Evolutionary conservation across 2,329 filamentous ascomycete species (phyloP).

Genomic region (Epichloe sp.): DNA sequence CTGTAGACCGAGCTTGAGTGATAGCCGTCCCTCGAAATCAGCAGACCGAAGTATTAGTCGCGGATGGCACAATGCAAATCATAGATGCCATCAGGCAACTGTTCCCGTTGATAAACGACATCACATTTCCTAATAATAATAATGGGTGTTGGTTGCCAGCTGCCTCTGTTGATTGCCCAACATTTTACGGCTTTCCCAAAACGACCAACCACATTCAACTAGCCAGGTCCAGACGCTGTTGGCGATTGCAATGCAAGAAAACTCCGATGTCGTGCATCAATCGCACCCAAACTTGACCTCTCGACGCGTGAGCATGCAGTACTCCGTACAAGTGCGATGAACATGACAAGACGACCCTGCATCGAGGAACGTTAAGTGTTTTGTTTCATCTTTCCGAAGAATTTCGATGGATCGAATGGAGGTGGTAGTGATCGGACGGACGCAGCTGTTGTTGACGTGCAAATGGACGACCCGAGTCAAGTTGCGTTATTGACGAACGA

Average conservation of each 20-base stretch:
- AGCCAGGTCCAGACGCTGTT: background rate
- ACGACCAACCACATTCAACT: background rate
- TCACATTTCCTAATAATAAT: background rate
- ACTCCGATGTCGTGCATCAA: conserved; percentile 2
- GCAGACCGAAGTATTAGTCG: background rate
- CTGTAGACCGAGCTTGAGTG: background rate
- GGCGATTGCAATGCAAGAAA: background rate
- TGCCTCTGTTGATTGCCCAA: background rate
- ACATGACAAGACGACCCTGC: background rate
- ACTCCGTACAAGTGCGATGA: background rate
- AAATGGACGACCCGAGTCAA: too few species aligned
- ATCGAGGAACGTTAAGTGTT: background rate
- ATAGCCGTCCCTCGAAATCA: background rate
- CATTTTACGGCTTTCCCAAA: background rate
- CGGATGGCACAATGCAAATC: too few species aligned
- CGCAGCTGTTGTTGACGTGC: too few species aligned
- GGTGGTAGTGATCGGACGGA: too few species aligned
- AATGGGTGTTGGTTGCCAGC: background rate
- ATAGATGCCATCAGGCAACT: too few species aligned
- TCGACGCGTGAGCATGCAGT: background rate
- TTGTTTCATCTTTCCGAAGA: background rate
- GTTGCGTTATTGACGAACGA: background rate
- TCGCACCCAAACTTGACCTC: background rate
- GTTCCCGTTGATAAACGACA: background rate
- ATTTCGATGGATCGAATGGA: too few species aligned